Evolutionary conservation across 495 filamentous ascomycete species (phyloP).

Genomic region (Daldinia caldariorum): DNA sequence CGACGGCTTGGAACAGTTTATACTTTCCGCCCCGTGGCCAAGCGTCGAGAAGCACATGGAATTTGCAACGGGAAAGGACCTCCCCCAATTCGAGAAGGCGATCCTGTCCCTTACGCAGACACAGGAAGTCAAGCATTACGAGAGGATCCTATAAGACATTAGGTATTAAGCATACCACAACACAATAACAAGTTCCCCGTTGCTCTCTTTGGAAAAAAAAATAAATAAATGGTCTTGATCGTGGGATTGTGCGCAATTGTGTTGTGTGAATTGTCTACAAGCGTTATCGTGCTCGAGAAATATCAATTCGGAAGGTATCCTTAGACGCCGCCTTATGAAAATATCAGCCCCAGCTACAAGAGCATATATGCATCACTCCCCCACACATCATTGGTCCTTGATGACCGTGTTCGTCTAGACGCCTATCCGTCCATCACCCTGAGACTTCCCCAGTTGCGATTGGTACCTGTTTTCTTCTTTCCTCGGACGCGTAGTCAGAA

Average conservation of each 20-base stretch:
- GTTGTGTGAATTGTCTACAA: conserved; percentile 48
- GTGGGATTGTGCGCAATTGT: conserved; percentile 47
- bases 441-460: conserved; percentile 40
- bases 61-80: conserved; percentile 53
- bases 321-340: conserved; percentile 55
- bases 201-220: conserved; percentile 3
- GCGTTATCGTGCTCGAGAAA: conserved; percentile 41
- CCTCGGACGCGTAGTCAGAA: conserved; percentile 23
- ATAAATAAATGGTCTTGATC: neutral
- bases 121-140: conserved; percentile 59
- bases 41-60: conserved; percentile 56
- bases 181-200: neutral
- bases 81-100: conserved; percentile 52
- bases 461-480: conserved; percentile 27
- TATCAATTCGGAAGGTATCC: conserved; percentile 53
- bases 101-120: conserved; percentile 45
- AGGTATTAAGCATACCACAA: conserved; percentile 5
- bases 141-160: conserved; percentile 42
- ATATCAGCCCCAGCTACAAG: conserved; percentile 25
- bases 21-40: conserved; percentile 63
- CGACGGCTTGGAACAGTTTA: conserved; percentile 58
- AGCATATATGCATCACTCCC: conserved; percentile 35
- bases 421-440: conserved; percentile 24
- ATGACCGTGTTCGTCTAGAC: conserved; percentile 25
- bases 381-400: conserved; percentile 10